These are phyloP conservation scores for Fusarium albosuccineum DNA, from an alignment of 2,329 filamentous ascomycete species.

Conservation along the genomic window DNA sequence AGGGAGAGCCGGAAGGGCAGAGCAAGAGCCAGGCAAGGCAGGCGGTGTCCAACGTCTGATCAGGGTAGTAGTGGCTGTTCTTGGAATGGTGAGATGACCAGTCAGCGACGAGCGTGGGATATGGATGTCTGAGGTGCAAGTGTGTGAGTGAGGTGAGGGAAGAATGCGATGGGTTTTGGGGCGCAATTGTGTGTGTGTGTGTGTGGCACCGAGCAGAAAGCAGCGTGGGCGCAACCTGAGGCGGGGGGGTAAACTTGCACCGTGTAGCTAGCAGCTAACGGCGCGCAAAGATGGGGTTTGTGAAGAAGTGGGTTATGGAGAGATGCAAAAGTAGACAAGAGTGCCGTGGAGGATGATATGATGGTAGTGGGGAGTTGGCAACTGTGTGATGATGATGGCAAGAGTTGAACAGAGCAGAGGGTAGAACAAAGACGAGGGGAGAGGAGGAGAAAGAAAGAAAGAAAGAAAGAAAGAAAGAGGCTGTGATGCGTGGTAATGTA, in stretches of 20 bases:
- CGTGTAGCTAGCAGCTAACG: conserved; percentile 23
- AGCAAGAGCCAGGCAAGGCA: conserved; percentile 29
- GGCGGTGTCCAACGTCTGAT: conserved; percentile 42
- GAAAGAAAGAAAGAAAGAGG: too few species aligned
- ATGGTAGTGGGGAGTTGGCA: neutral
- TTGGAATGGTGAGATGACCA: conserved; percentile 47
- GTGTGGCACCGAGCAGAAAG: conserved; percentile 21
- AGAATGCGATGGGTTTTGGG: conserved; percentile 26
- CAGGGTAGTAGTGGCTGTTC: conserved; percentile 44
- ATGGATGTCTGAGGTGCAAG: conserved; percentile 37
- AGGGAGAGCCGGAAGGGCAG: conserved; percentile 17
- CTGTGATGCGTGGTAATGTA: conserved; percentile 33
- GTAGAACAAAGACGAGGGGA: conserved; percentile 29
- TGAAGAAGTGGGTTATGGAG: conserved; percentile 6
- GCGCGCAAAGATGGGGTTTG: conserved; percentile 16
- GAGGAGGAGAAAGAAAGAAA: conserved; percentile 2
- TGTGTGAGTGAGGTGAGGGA: conserved; percentile 28
- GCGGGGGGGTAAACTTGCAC: conserved; percentile 3
- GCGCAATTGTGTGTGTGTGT: conserved; percentile 31
- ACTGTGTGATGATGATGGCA: neutral
- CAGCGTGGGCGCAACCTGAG: conserved; percentile 11
- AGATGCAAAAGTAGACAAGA: conserved; percentile 5
- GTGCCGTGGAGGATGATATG: neutral
- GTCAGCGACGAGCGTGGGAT: conserved; percentile 43
- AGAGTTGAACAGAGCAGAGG: conserved; percentile 4